Evolutionary conservation across 2,329 filamentous ascomycete genomes (phyloP).

Genomic region (Fusarium dimerum): DNA sequence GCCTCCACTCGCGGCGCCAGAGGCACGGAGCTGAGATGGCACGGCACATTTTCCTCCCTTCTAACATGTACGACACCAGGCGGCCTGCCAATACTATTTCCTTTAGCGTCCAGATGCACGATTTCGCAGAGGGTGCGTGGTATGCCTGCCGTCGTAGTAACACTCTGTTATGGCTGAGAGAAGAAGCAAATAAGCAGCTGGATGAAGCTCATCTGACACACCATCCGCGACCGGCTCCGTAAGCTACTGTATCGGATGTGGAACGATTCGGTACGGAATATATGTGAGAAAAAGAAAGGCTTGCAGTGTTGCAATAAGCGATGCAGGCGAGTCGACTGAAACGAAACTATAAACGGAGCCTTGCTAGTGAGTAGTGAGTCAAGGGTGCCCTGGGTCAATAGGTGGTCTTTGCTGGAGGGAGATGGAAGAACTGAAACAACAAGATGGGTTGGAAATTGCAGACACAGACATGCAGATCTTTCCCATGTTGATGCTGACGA

Average conservation of each 20-base stretch:
- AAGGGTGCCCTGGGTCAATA: no score
- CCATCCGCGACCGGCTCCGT: slow-evolving; percentile 4
- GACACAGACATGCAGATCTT: no score
- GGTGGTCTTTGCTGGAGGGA: no score
- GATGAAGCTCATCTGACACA: slow-evolving; percentile 7
- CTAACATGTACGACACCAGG: no score
- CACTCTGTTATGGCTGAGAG: slow-evolving; percentile 3
- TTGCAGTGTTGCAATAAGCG: not conserved
- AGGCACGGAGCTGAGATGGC: slow-evolving; percentile 11
- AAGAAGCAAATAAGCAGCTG: slow-evolving; percentile 8
- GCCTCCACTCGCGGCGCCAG: slow-evolving; percentile 13
- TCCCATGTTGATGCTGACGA: no score
- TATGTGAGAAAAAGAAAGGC: slow-evolving; percentile 13
- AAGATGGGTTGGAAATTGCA: no score
- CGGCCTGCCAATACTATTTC: not conserved
- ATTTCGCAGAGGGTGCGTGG: slow-evolving; percentile 4
- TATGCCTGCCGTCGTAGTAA: no score
- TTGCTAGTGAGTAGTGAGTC: not conserved
- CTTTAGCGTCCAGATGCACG: slow-evolving; percentile 1
- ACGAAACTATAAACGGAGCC: slow-evolving; percentile 20
- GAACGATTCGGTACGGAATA: slow-evolving; percentile 24
- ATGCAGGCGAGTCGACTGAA: slow-evolving; percentile 18
- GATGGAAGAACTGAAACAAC: no score
- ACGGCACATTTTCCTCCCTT: not conserved
- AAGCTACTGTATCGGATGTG: slow-evolving; percentile 20